Percentiles rank a stretch among this genome's conserved stretches.
These are phyloP conservation scores for Orbilia ellipsospora DNA, from an alignment of 2,329 filamentous ascomycete species.

Conservation along the genomic window DNA sequence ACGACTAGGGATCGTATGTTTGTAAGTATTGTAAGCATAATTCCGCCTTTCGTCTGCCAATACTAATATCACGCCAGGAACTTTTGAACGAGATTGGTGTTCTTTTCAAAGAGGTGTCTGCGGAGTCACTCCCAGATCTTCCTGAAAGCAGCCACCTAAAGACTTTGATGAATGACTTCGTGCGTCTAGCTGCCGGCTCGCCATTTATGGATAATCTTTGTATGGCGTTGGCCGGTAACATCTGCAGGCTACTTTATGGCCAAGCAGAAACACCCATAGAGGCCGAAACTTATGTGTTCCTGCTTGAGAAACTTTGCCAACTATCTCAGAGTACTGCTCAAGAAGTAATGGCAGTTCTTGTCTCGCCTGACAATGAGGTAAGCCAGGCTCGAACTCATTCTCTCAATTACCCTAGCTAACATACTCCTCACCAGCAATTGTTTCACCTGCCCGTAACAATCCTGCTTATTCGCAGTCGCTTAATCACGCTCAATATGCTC, in stretches of 20 bases:
- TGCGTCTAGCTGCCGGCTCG: constrained; percentile 59
- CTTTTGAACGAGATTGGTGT: constrained; percentile 37
- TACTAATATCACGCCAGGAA: constrained; percentile 31
- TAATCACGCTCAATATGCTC: constrained; percentile 71
- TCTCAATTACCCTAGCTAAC: constrained; percentile 60
- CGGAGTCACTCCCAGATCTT: constrained; percentile 35
- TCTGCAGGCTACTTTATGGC: constrained; percentile 68
- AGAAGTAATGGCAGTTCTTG: constrained; percentile 64
- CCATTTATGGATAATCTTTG: constrained; percentile 70
- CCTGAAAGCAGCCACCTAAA: constrained; percentile 48
- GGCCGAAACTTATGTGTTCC: constrained; percentile 72
- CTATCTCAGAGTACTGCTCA: constrained; percentile 70
- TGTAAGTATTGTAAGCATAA: constrained; percentile 28
- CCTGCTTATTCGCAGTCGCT: constrained; percentile 70
- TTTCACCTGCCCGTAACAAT: constrained; percentile 73
- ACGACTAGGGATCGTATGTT: constrained; percentile 47
- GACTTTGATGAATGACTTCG: constrained; percentile 50
- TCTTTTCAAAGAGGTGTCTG: constrained; percentile 40
- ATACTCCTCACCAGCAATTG: constrained; percentile 64
- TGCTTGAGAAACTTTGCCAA: constrained; percentile 72
- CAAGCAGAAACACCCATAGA: constrained; percentile 66
- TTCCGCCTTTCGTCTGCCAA: background rate
- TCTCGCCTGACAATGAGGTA: constrained; percentile 66
- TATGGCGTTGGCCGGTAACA: constrained; percentile 68
- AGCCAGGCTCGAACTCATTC: background rate